These are phyloP conservation scores for Collybia mongolica DNA, from an alignment of 768 basidiomycete genomes.

Conservation along the genomic window DNA sequence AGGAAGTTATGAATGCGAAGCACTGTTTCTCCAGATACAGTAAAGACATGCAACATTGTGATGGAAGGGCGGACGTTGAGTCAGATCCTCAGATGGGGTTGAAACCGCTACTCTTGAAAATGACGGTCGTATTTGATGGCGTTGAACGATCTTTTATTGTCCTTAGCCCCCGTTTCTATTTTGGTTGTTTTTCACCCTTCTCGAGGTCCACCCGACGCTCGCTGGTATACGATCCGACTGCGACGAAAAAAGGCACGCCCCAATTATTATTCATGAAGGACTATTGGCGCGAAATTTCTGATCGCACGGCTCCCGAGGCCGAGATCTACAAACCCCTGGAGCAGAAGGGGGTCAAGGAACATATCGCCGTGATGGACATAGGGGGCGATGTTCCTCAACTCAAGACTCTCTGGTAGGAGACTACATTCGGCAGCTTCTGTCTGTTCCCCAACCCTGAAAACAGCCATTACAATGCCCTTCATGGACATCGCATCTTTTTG, in stretches of 20 bases:
- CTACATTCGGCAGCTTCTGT: neutral
- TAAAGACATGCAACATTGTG: neutral
- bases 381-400: constrained; percentile 19
- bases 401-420: neutral
- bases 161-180: constrained; percentile 5
- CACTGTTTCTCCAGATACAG: neutral
- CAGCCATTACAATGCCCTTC: neutral
- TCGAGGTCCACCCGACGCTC: constrained; percentile 22
- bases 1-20: neutral
- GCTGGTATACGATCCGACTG: constrained; percentile 10
- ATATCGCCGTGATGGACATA: constrained; percentile 18
- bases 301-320: constrained; percentile 15
- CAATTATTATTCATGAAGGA: constrained; percentile 28
- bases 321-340: constrained; percentile 18
- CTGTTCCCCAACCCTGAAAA: neutral
- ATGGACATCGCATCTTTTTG: neutral
- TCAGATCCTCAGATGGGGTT: neutral
- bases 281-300: constrained; percentile 18
- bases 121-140: neutral
- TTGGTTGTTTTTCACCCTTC: constrained; percentile 13
- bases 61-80: neutral
- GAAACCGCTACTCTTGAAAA: too few species aligned
- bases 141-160: constrained; percentile 8
- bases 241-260: neutral
- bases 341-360: constrained; percentile 6